phyloP scores from a whole-genome alignment of 116 monocot species.

The Dioscorea cayenensis region DNA sequence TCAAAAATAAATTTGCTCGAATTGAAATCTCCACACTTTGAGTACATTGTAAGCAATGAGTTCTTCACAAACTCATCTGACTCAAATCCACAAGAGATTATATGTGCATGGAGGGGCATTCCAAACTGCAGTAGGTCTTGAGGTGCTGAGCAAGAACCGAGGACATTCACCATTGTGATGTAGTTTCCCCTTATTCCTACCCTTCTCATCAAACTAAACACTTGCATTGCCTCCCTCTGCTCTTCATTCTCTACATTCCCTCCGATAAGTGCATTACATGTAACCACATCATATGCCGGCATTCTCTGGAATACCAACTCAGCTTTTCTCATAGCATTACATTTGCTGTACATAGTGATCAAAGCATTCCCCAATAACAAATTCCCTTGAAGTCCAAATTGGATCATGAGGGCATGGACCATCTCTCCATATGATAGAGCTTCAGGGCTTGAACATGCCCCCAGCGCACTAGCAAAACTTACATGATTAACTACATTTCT shows the following conservation, averaged over 20 bases:
- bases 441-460: constrained; percentile 47
- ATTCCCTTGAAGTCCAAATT: constrained; percentile 27
- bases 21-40: constrained; percentile 63
- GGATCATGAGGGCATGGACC: constrained; percentile 53
- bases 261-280: constrained; percentile 73
- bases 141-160: constrained; percentile 39
- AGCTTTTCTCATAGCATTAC: constrained; percentile 48
- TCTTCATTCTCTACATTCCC: constrained; percentile 51
- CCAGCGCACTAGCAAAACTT: constrained; percentile 56
- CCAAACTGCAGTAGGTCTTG: constrained; percentile 33
- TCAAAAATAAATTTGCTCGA: constrained; percentile 46
- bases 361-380: constrained; percentile 61
- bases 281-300: constrained; percentile 41
- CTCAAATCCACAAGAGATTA: constrained; percentile 44
- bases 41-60: constrained; percentile 71
- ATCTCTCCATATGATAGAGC: constrained; percentile 35
- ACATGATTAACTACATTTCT: constrained; percentile 39
- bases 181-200: constrained; percentile 40
- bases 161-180: constrained; percentile 67
- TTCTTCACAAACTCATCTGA: constrained; percentile 57
- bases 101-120: constrained; percentile 56
- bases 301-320: constrained; percentile 31
- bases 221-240: constrained; percentile 30
- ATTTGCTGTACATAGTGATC: constrained; percentile 76
- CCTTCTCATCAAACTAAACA: constrained; percentile 50